phyloP scores from a whole-genome alignment of 345 rosid genomes.

The Populus tremula region DNA sequence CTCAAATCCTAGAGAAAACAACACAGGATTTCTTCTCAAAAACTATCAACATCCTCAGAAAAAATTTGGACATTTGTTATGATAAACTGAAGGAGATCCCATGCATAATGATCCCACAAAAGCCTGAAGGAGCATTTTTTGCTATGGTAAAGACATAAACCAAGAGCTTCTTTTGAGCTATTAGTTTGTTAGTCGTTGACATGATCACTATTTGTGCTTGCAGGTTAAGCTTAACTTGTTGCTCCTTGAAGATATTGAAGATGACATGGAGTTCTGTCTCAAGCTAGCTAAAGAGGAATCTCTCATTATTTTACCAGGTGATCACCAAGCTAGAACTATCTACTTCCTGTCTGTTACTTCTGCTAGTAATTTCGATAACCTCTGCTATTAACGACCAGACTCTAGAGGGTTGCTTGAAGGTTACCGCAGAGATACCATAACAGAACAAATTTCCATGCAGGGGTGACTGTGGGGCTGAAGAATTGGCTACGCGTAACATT shows the following conservation, averaged over 20 bases:
- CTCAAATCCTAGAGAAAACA: not conserved
- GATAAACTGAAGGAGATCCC: not conserved
- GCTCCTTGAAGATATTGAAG: not conserved
- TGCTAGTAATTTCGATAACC: not conserved
- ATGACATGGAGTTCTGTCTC: not conserved
- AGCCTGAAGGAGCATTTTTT: not conserved
- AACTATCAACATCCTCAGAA: not conserved
- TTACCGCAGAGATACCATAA: not conserved
- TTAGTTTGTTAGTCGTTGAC: not conserved
- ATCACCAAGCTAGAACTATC: not conserved
- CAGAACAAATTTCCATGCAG: conserved; percentile 3
- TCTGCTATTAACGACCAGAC: not conserved
- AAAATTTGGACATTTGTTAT: not conserved
- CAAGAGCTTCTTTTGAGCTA: not conserved
- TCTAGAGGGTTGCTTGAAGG: not conserved
- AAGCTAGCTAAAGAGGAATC: not conserved
- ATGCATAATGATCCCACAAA: not conserved
- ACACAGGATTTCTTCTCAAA: not conserved
- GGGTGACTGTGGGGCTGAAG: conserved; percentile 43
- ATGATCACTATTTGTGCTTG: not conserved
- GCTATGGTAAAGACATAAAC: not conserved
- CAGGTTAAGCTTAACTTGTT: not conserved
- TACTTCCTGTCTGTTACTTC: not conserved
- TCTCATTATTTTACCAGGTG: not conserved
- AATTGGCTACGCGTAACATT: conserved; percentile 54